Conservation (phyloP, 75 land plant genomes). For the Sequoia sempervirens region DNA sequence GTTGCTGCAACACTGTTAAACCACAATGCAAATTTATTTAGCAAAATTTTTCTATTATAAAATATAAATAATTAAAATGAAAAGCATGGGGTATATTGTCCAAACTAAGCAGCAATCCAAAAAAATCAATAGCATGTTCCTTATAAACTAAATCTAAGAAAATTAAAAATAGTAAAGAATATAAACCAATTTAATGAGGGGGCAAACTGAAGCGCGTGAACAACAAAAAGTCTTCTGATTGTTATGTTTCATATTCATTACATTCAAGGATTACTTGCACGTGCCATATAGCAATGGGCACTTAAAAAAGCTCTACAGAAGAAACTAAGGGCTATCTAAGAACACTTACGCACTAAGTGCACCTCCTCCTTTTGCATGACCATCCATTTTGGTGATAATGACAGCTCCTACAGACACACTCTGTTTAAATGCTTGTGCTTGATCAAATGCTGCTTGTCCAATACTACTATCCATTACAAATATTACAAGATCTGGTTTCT, state of each 20-base stretch:
- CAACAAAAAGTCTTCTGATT: neutral
- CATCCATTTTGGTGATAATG: conserved; percentile 98
- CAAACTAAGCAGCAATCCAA: neutral
- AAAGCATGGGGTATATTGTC: neutral
- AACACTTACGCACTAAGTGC: conserved; percentile 45
- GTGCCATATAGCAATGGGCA: neutral
- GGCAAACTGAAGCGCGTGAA: neutral
- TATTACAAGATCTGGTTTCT: conserved; percentile 83
- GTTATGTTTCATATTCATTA: neutral
- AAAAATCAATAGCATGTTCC: neutral
- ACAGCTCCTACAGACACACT: conserved; percentile 96
- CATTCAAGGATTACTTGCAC: neutral
- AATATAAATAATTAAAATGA: neutral
- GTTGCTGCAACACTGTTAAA: conserved; percentile 38
- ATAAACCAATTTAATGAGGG: neutral
- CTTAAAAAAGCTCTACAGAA: neutral
- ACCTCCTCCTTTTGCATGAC: conserved; percentile 53
- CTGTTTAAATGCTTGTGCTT: conserved; percentile 77
- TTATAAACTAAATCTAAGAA: neutral
- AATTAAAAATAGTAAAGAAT: neutral
- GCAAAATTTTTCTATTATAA: neutral
- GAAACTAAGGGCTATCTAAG: neutral
- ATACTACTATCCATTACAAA: conserved; percentile 84
- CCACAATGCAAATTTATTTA: neutral
- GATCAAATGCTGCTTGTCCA: conserved; percentile 84